Percentiles rank a stretch among this genome's conserved stretches.
Conservation (phyloP, 805 yeast genomes). For the Lachancea quebecensis region DNA sequence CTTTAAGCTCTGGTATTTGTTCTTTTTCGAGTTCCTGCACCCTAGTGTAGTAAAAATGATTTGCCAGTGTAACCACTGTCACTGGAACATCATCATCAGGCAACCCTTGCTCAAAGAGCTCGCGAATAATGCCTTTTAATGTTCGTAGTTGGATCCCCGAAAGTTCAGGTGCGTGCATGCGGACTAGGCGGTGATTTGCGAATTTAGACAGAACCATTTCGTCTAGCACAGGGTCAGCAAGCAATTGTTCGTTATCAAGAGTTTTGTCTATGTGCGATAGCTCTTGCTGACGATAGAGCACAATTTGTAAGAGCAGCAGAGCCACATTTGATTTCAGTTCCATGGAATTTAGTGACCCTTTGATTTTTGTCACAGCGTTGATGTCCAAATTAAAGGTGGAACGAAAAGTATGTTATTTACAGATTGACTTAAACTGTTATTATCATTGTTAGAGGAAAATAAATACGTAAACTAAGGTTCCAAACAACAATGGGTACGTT, state of each 20-base stretch:
- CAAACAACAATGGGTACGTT: conserved; percentile 3
- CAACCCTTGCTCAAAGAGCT: conserved; percentile 17
- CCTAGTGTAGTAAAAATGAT: conserved; percentile 23
- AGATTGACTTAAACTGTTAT: neutral
- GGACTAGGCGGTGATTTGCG: conserved; percentile 19
- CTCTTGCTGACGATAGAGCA: conserved; percentile 25
- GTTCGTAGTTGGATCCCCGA: conserved; percentile 16
- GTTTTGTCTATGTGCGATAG: conserved; percentile 18
- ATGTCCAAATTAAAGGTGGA: too few relatives aligned
- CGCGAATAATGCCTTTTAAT: conserved; percentile 17
- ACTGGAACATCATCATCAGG: conserved; percentile 10
- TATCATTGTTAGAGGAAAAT: neutral
- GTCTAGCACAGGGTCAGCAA: conserved; percentile 26
- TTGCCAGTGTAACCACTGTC: conserved; percentile 24
- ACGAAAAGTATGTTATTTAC: too few relatives aligned
- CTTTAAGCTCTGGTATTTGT: conserved; percentile 19
- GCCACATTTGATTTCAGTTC: conserved; percentile 6
- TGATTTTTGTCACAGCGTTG: too few relatives aligned
- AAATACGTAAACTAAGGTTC: neutral
- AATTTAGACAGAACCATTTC: conserved; percentile 16
- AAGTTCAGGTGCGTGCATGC: conserved; percentile 22
- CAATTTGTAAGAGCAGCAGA: conserved; percentile 24
- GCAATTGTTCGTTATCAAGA: conserved; percentile 12
- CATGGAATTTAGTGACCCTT: neutral
- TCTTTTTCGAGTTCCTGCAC: conserved; percentile 18